These are phyloP conservation scores for Nannochloris sp. DNA, from an alignment of 139 green algal species.

Conservation along the genomic window DNA sequence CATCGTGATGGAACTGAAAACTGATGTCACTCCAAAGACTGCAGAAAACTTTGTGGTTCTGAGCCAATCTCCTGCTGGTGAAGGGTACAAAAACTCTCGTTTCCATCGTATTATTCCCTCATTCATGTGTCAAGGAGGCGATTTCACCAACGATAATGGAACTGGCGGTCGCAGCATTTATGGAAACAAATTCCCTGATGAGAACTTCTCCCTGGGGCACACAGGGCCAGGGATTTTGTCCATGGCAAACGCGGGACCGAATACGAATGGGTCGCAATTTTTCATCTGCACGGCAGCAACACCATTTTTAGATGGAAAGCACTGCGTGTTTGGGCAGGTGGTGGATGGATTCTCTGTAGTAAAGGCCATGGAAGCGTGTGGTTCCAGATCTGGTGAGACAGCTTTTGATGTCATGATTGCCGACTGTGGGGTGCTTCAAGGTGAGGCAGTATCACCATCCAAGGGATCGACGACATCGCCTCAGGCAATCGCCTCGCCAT, in stretches of 20 bases:
- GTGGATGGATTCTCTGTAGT: conserved; percentile 63
- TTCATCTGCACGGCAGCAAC: conserved; percentile 58
- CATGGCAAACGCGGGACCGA: conserved; percentile 76
- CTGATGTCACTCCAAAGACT: conserved; percentile 74
- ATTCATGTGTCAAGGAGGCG: conserved; percentile 83
- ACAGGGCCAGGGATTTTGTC: conserved; percentile 51
- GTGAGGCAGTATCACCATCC: background rate
- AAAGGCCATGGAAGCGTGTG: conserved; percentile 71
- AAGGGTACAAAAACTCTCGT: background rate
- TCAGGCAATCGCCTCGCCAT: background rate
- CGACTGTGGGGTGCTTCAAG: conserved; percentile 34
- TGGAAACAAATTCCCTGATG: conserved; percentile 58
- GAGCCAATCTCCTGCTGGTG: conserved; percentile 21
- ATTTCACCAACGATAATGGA: conserved; percentile 72
- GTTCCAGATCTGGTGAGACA: conserved; percentile 55
- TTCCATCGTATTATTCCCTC: conserved; percentile 78
- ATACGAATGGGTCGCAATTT: conserved; percentile 75
- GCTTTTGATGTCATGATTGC: conserved; percentile 49
- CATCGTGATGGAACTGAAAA: conserved; percentile 72
- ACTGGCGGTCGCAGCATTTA: conserved; percentile 84
- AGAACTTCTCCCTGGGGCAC: conserved; percentile 81
- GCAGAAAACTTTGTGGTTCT: conserved; percentile 83
- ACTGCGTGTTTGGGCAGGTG: conserved; percentile 76
- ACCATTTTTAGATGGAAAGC: conserved; percentile 45
- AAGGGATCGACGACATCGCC: background rate